Evolutionary conservation across 441 rosid genomes (phyloP).

Genomic region (Raphanus hybrid): DNA sequence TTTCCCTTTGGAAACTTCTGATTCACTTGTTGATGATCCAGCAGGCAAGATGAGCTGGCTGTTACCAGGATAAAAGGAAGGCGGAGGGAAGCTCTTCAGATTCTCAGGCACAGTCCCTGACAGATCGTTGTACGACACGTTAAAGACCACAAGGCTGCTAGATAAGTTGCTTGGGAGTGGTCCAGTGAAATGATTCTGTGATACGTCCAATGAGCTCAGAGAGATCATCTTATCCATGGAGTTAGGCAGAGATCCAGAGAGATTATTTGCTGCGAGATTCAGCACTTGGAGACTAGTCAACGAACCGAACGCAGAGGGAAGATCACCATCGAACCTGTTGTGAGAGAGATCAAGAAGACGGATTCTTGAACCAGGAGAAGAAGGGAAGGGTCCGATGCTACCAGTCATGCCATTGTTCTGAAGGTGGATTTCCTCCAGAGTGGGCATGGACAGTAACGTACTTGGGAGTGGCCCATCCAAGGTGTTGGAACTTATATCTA

Average conservation of each 20-base stretch:
- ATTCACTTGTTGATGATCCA: conserved; percentile 51
- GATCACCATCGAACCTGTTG: conserved; percentile 68
- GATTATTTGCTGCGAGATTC: conserved; percentile 78
- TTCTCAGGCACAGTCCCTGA: conserved; percentile 91
- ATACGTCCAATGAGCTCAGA: conserved; percentile 70
- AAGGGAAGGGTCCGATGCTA: conserved; percentile 50
- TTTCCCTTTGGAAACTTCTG: conserved; percentile 58
- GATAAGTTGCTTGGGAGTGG: conserved; percentile 80
- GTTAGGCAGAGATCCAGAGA: conserved; percentile 86
- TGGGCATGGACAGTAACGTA: conserved; percentile 65
- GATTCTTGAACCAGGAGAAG: conserved; percentile 61
- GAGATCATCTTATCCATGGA: conserved; percentile 73
- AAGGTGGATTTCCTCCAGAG: conserved; percentile 82
- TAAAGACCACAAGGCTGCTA: conserved; percentile 61
- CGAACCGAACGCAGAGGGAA: conserved; percentile 70
- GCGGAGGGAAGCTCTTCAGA: conserved; percentile 70
- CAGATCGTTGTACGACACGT: conserved; percentile 84
- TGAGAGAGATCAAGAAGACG: conserved; percentile 83
- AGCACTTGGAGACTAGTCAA: conserved; percentile 73
- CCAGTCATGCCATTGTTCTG: conserved; percentile 69
- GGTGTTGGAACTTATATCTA: conserved; percentile 84
- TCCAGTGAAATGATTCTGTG: conserved; percentile 83
- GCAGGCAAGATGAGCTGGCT: conserved; percentile 63
- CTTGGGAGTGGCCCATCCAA: conserved; percentile 69
- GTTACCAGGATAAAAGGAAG: conserved; percentile 91